phyloP scores from a whole-genome alignment of 352 stramenopile genomes.

The Pythium plurisporium region DNA sequence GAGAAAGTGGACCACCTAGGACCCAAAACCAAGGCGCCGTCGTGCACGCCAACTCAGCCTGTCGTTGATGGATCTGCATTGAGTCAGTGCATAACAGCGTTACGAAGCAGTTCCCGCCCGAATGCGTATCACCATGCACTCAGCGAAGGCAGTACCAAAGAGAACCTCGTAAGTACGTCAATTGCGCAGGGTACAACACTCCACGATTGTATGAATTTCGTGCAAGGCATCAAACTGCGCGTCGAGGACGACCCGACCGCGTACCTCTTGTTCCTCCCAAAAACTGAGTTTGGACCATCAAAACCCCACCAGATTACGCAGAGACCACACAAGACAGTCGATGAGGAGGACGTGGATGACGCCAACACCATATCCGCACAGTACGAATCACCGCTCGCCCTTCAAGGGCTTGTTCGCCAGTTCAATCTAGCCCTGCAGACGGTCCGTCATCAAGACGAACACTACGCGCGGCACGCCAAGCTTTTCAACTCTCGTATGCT shows the following conservation, averaged over 20 bases:
- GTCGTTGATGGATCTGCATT: neutral
- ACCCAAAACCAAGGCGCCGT: neutral
- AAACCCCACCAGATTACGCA: neutral
- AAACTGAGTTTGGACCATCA: neutral
- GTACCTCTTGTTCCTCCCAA: conserved; percentile 18
- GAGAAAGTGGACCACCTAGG: neutral
- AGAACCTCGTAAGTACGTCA: neutral
- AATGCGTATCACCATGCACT: too few species aligned
- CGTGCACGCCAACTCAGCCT: too few species aligned
- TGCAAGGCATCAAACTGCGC: conserved; percentile 5
- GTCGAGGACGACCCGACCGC: conserved; percentile 20
- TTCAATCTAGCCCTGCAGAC: conserved; percentile 31
- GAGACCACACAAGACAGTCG: neutral
- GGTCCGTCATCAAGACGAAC: conserved; percentile 57
- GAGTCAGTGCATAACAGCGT: neutral
- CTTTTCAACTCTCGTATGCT: conserved; percentile 63
- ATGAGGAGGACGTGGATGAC: neutral
- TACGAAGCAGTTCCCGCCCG: neutral
- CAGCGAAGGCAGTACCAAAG: neutral
- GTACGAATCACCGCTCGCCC: neutral
- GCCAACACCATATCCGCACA: neutral
- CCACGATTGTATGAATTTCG: conserved; percentile 2
- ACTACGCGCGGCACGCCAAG: conserved; percentile 58
- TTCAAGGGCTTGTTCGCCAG: conserved; percentile 17
- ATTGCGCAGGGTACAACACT: neutral